A percentile compares a stretch with the other conserved stretches of the same genome.
Evolutionary conservation across 768 basidiomycete genomes (phyloP).

Genomic region (Termitomyces sp.): DNA sequence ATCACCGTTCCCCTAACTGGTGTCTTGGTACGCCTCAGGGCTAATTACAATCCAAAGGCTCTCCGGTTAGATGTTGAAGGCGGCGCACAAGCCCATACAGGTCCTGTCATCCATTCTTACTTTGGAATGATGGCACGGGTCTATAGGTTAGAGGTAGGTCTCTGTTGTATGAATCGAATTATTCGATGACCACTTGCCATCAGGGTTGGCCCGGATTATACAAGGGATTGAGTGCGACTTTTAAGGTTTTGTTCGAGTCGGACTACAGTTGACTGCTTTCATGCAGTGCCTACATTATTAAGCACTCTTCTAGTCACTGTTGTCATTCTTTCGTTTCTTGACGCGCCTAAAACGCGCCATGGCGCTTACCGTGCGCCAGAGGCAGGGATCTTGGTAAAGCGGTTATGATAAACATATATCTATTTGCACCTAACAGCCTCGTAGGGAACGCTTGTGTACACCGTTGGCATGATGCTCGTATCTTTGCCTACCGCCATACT

Average conservation of each 20-base stretch:
- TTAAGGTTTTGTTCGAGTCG: neutral
- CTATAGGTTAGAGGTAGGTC: conserved; percentile 62
- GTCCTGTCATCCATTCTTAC: conserved; percentile 73
- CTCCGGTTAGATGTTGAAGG: conserved; percentile 77
- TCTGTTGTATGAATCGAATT: neutral
- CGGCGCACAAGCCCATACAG: conserved; percentile 68
- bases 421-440: neutral
- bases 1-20: conserved; percentile 62
- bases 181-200: neutral
- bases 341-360: conserved; percentile 54
- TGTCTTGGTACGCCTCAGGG: conserved; percentile 69
- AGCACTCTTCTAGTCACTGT: conserved; percentile 53
- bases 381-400: conserved; percentile 42
- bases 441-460: conserved; percentile 57
- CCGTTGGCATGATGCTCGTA: conserved; percentile 59
- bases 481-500: conserved; percentile 66
- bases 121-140: conserved; percentile 71
- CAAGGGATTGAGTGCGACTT: conserved; percentile 61
- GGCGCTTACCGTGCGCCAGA: conserved; percentile 62
- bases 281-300: conserved; percentile 36
- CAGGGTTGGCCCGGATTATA: conserved; percentile 70
- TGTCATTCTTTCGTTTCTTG: conserved; percentile 53
- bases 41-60: conserved; percentile 83
- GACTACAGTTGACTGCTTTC: neutral
- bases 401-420: neutral